phyloP scores from a whole-genome alignment of 805 yeast genomes.

The Cyberlindnera veronae region DNA sequence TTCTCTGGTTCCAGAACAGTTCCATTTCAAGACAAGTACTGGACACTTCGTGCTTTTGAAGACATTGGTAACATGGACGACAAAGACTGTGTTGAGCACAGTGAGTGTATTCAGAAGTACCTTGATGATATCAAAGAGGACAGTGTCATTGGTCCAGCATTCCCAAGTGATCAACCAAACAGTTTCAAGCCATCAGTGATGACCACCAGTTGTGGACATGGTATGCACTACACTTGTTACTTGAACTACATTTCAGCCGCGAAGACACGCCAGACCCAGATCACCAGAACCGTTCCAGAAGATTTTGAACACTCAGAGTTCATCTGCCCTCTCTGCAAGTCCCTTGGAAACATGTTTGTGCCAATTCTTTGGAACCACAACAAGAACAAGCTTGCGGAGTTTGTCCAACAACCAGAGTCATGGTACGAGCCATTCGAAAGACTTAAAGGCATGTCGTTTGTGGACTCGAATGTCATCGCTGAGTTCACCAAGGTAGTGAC shows the following conservation, averaged over 20 bases:
- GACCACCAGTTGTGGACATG: slow-evolving; percentile 86
- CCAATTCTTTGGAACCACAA: slow-evolving; percentile 67
- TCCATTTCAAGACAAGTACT: slow-evolving; percentile 60
- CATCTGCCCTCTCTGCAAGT: slow-evolving; percentile 87
- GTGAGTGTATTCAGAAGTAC: slow-evolving; percentile 36
- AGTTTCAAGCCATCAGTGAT: slow-evolving; percentile 26
- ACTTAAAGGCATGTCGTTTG: slow-evolving; percentile 7
- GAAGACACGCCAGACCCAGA: slow-evolving; percentile 57
- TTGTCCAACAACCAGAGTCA: slow-evolving; percentile 7
- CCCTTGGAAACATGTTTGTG: slow-evolving; percentile 76
- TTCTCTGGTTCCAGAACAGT: slow-evolving; percentile 59
- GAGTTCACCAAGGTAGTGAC: slow-evolving; percentile 15
- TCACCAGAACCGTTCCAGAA: slow-evolving; percentile 81
- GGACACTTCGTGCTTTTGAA: slow-evolving; percentile 63
- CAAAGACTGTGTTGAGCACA: slow-evolving; percentile 16
- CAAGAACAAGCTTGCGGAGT: slow-evolving; percentile 24
- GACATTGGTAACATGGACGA: slow-evolving; percentile 30
- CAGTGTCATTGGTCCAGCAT: slow-evolving; percentile 68
- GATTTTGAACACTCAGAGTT: slow-evolving; percentile 68
- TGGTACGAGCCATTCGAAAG: slow-evolving; percentile 22
- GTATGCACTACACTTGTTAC: slow-evolving; percentile 83
- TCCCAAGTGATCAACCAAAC: slow-evolving; percentile 33
- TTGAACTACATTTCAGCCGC: slow-evolving; percentile 57
- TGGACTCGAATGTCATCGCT: slow-evolving; percentile 2
- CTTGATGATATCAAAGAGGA: slow-evolving; percentile 36